Evolutionary conservation across 2,329 filamentous ascomycete species (phyloP).

Genomic region (Ophiostoma tasmaniense): DNA sequence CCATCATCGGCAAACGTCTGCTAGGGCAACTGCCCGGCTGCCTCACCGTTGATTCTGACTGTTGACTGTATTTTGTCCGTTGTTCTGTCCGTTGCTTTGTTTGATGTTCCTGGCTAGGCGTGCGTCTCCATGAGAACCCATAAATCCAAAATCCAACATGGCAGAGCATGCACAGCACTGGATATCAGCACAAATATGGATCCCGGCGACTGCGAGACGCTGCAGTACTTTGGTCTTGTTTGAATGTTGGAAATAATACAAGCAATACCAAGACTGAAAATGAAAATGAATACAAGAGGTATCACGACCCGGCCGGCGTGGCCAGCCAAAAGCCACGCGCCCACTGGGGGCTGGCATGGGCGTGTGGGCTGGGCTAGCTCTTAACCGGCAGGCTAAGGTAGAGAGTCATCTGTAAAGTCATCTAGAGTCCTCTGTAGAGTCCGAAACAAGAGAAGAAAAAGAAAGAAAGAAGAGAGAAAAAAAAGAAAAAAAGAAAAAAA

Average conservation of each 20-base stretch:
- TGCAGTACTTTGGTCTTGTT: too few species aligned
- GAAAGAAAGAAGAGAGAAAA: not conserved
- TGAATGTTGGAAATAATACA: too few species aligned
- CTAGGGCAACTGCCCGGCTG: not conserved
- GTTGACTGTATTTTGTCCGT: not conserved
- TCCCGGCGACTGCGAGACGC: not conserved
- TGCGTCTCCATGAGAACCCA: too few species aligned
- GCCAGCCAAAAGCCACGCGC: not conserved
- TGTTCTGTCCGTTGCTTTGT: not conserved
- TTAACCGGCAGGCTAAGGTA: not conserved
- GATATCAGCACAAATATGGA: not conserved
- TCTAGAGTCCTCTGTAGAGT: too few species aligned
- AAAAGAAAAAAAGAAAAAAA: not conserved
- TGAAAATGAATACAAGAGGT: not conserved
- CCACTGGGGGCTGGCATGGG: not conserved
- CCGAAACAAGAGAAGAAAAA: not conserved
- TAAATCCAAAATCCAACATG: too few species aligned
- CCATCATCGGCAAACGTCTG: not conserved
- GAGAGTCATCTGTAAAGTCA: too few species aligned
- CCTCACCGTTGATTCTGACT: not conserved
- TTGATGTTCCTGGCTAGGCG: not conserved
- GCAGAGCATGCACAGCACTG: not conserved
- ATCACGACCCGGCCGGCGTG: constrained; percentile 1
- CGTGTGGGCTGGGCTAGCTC: not conserved
- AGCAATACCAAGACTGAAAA: too few species aligned